Evolutionary conservation across 1,139 yeast genomes (phyloP), one percentile per base, ranked within the genome.

Genomic region (Barnettozyma hawaiiensis): DNA sequence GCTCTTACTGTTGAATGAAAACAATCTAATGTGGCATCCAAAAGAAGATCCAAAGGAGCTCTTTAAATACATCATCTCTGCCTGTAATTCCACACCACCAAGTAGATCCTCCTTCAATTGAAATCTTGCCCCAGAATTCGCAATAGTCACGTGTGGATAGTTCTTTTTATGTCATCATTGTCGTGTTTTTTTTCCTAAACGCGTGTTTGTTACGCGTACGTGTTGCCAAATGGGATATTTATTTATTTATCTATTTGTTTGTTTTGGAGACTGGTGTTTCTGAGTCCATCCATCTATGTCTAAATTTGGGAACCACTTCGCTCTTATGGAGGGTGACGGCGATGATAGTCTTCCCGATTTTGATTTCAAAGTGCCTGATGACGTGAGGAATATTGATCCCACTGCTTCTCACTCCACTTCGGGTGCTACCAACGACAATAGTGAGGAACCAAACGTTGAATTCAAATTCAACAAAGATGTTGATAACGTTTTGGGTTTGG

Each of bases 401-500:
- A n/a, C n/a, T n/a, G n/a, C 16, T 14, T 16, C 16, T n/a, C 29
- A 4, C 14, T n/a, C 31, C 21, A 16, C 35, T 11, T n/a, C n/a
- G n/a, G n/a, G n/a, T n/a, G 23, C 26, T 15, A 22, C 14, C 23
- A 23, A 12, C 29, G 10, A 6, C 19, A n/a, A 34, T 14, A 8
- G 18, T 11, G 21, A 29, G n/a, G 21, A 29, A 29, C 21, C 12
- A 9, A 18, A 16, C 21, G 5, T 14, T 18, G 21, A 18, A n/a
- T 9, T 11, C 22, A 18, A 27, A 8, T 12, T 23, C 29, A 28
- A 24, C 33, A 39, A 34, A 7, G 36, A 28, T 14, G 32, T 44
- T 23, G 57, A 53, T 24, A 48, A 48, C 14, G 35, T 48, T 1
- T 44, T 53, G n/a, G 57, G 57, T 33, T 32, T 53, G 9, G 51